phyloP scores from a whole-genome alignment of 2,329 filamentous ascomycete species.

The Alternaria hordeiaustralica region DNA sequence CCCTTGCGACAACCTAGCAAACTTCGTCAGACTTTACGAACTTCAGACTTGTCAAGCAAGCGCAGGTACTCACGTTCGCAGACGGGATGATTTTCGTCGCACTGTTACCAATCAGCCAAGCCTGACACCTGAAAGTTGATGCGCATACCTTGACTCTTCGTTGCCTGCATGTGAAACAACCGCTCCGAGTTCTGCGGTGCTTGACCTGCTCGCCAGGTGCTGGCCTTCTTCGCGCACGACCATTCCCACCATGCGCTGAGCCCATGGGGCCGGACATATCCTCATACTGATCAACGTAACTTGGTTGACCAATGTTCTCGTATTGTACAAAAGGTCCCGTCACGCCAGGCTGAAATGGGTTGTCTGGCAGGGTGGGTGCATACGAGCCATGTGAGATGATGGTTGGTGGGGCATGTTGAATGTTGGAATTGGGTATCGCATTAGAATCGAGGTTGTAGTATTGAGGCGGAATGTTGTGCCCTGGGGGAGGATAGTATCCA shows the following conservation, averaged over 20 bases:
- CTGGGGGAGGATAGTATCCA: conserved; percentile 44
- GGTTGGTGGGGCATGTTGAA: conserved; percentile 34
- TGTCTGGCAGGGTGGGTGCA: conserved; percentile 36
- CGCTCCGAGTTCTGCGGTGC: conserved; percentile 89
- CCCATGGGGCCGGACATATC: conserved; percentile 37
- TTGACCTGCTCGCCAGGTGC: conserved; percentile 74
- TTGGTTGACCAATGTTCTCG: conserved; percentile 41
- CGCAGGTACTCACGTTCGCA: conserved; percentile 70
- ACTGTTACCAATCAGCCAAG: conserved; percentile 60
- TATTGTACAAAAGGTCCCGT: conserved; percentile 42
- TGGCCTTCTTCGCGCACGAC: conserved; percentile 39
- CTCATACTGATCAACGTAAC: conserved; percentile 46
- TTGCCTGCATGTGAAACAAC: conserved; percentile 90
- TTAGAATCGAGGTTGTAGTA: conserved; percentile 46
- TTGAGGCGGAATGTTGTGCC: conserved; percentile 42
- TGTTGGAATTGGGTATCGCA: conserved; percentile 27
- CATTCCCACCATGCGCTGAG: conserved; percentile 34
- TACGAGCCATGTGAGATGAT: conserved; percentile 41
- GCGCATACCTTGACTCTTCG: conserved; percentile 75
- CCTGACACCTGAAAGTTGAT: not conserved
- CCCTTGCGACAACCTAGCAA: conserved; percentile 83
- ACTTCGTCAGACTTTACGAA: conserved; percentile 18
- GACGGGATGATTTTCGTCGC: conserved; percentile 84
- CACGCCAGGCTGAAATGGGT: conserved; percentile 40
- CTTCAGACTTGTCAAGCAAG: conserved; percentile 8